Conservation (phyloP, 345 rosid species). For the Orychophragmus violaceus region DNA sequence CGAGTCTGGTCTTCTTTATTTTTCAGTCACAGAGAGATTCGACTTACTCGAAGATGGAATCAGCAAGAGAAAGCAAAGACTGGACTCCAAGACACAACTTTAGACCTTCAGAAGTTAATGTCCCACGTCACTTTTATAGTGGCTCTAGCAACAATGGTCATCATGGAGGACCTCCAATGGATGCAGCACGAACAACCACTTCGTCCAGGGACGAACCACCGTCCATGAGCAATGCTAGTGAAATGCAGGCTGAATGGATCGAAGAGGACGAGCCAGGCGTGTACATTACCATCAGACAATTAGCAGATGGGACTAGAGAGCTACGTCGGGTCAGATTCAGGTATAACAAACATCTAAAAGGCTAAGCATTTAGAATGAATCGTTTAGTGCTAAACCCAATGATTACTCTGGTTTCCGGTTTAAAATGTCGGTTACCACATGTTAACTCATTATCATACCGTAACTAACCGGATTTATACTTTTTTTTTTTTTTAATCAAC, state of each 20-base stretch:
- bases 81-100: conserved; percentile 75
- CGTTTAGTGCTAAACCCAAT: not conserved
- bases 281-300: conserved; percentile 81
- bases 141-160: conserved; percentile 52
- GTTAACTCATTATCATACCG: not conserved
- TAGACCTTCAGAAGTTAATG: conserved; percentile 39
- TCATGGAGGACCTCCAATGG: conserved; percentile 47
- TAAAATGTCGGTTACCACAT: not conserved
- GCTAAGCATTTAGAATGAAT: not conserved
- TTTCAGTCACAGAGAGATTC: conserved; percentile 63
- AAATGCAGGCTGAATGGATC: conserved; percentile 82
- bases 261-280: conserved; percentile 94
- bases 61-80: no score
- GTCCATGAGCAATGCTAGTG: conserved; percentile 85
- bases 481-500: conserved; percentile 11
- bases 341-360: conserved; percentile 35
- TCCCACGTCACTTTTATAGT: conserved; percentile 32
- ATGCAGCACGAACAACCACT: conserved; percentile 69
- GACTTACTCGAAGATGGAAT: conserved; percentile 58
- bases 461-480: not conserved
- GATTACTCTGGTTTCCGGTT: not conserved
- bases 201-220: conserved; percentile 86
- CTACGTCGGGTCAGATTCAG: conserved; percentile 97
- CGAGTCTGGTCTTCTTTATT: not conserved
- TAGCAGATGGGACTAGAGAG: conserved; percentile 82